A percentile compares a stretch with the other conserved stretches of the same genome.
These are phyloP conservation scores for Penicillium sp. DNA, from an alignment of 2,329 filamentous ascomycete species.

Conservation along the genomic window DNA sequence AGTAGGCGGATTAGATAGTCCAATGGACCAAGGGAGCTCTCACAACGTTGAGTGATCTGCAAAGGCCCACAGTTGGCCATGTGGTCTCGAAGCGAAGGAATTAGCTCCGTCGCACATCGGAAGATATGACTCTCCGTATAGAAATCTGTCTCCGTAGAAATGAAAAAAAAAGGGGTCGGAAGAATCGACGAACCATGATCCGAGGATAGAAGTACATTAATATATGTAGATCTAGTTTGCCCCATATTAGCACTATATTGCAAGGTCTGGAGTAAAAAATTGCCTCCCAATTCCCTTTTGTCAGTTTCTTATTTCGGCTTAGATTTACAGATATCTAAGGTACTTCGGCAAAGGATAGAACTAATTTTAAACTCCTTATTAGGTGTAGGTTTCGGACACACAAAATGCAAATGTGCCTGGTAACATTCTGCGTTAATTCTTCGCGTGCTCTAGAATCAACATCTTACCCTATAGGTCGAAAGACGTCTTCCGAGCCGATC, in stretches of 20 bases:
- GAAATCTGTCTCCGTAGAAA: not conserved
- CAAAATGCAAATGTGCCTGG: not conserved
- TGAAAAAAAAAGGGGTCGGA: not conserved
- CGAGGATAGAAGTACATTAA: not conserved
- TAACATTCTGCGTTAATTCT: not conserved
- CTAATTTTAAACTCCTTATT: too few relatives aligned
- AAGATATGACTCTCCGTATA: not conserved
- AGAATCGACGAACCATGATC: not conserved
- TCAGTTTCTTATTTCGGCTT: not conserved
- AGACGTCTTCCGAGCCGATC: not conserved
- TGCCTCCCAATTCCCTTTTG: not conserved
- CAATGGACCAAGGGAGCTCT: not conserved
- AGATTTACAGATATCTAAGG: not conserved
- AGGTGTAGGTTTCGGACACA: too few relatives aligned
- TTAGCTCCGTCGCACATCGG: not conserved
- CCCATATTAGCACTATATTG: not conserved
- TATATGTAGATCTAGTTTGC: not conserved
- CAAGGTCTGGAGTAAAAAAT: not conserved
- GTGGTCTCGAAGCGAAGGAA: not conserved
- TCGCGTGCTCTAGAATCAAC: not conserved
- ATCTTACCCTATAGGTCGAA: not conserved
- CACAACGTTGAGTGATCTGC: slow-evolving; percentile 1
- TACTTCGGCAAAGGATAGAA: too few relatives aligned
- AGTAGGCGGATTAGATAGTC: not conserved
- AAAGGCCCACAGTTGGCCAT: not conserved